Evolutionary conservation across 2,329 filamentous ascomycete genomes (phyloP), one percentile per base, ranked within the genome.

Genomic region (Verruconis gallopava): DNA sequence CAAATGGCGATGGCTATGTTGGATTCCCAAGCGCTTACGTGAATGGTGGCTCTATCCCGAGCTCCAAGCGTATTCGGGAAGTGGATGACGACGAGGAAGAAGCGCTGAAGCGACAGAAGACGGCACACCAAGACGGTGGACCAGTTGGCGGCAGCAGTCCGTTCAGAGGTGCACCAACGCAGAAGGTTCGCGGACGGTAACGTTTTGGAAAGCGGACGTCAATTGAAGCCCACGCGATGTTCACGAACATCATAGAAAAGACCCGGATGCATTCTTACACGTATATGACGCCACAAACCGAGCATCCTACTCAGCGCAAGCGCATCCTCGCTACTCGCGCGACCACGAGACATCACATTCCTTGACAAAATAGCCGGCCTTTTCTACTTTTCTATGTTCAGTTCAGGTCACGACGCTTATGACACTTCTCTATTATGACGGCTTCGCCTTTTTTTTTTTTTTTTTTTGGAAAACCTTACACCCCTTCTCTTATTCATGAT

Each of bases 91-190:
- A 85, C 21, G 76, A 80, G 44, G 67, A 71, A 39, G 72, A 81
- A 37, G 69, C 71, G 17, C 61, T 81, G 45, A 93, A 93, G 66
- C 77, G 85, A 50, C 78, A 84, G 48, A 89, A 88, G 68, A 88
- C 82, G 0, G 69, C 82, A 50, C 72, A 76, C 48, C 78, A 84
- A 51, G 62, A 71, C 33, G 67, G 68, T 25, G 64, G 64, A 30
- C 58, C 64, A 25, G 56, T 68, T 17, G 59, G 59, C 13, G 59
- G 44, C 25, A 33, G 40, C 28, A 43, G 41, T 11, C 41, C 41
- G 5, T 43, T 28, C 35, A 43, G 21, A 30, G n/a, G 21, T 33
- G 13, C 35, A 42, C 28, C 32, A 33, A 20, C 40, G 17, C 40
- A 30, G 18, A 42, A 36, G 21, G 33, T n/a, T 12, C 30, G 21